phyloP scores from a whole-genome alignment of 345 rosid genomes.

The Populus alba region DNA sequence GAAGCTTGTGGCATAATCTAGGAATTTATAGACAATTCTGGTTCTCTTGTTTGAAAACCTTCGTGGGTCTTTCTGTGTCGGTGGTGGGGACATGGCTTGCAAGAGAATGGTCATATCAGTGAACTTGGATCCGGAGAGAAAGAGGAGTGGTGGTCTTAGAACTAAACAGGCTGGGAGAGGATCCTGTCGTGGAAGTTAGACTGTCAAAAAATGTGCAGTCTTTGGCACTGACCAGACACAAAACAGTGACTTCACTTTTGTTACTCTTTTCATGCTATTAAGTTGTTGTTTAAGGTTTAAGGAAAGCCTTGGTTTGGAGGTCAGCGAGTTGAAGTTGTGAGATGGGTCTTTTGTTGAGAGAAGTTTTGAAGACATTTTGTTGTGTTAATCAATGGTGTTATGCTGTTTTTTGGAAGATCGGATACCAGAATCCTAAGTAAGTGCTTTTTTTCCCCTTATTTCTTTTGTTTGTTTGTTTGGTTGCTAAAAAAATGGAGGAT shows the following conservation, averaged over 20 bases:
- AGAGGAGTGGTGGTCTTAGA: slow-evolving; percentile 88
- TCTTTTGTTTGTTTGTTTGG: not conserved
- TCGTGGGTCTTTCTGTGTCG: not conserved
- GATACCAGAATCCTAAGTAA: slow-evolving; percentile 86
- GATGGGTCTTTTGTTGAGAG: slow-evolving; percentile 73
- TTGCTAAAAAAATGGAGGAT: not conserved
- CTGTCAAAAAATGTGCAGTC: not conserved
- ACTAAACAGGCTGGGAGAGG: slow-evolving; percentile 97
- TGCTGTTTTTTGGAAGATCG: slow-evolving; percentile 96
- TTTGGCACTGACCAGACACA: slow-evolving; percentile 5
- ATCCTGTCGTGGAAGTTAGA: slow-evolving; percentile 98
- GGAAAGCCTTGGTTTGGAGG: not conserved
- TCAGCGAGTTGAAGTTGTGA: slow-evolving; percentile 3
- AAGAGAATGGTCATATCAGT: slow-evolving; percentile 54
- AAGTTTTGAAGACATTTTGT: slow-evolving; percentile 77
- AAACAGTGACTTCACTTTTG: not conserved
- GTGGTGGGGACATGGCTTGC: slow-evolving; percentile 48
- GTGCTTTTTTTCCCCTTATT: not conserved
- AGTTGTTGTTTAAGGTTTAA: slow-evolving; percentile 21
- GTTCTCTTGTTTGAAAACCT: not conserved
- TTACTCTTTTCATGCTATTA: not conserved
- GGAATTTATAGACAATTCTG: not conserved
- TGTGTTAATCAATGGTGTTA: slow-evolving; percentile 73
- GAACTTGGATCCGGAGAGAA: slow-evolving; percentile 92
- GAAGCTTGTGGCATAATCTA: slow-evolving; percentile 43